Evolutionary conservation across 306 rosid genomes (phyloP).

Genomic region (Arachis hypogaea): DNA sequence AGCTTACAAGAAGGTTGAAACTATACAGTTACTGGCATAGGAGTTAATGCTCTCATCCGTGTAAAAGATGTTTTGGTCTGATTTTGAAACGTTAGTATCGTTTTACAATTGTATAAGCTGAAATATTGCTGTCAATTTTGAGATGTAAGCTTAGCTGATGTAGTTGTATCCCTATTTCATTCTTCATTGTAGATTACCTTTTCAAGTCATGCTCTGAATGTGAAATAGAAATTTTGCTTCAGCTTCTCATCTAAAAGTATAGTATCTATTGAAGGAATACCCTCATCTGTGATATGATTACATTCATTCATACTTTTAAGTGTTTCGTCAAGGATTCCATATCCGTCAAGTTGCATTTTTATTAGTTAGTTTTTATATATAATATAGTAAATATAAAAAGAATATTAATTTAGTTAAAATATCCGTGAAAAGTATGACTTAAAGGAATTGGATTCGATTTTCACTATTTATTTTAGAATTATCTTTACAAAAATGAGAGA

Average conservation of each 20-base stretch:
- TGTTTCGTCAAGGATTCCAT: too few relatives aligned
- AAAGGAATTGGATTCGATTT: too few relatives aligned
- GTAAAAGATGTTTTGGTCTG: constrained; percentile 29
- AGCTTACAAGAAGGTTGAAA: constrained; percentile 55
- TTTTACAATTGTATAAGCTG: not conserved
- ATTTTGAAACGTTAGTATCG: constrained; percentile 27
- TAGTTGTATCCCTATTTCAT: constrained; percentile 26
- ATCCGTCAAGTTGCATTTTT: too few relatives aligned
- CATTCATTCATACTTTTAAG: not conserved
- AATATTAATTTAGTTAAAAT: too few relatives aligned
- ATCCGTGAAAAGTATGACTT: too few relatives aligned
- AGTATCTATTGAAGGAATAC: constrained; percentile 1
- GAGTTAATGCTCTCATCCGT: constrained; percentile 11
- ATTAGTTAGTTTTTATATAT: too few relatives aligned
- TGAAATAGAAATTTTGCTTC: constrained; percentile 15
- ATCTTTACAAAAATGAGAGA: too few relatives aligned
- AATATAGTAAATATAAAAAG: too few relatives aligned
- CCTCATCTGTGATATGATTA: not conserved
- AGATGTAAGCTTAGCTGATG: constrained; percentile 29
- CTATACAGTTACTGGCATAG: constrained; percentile 48
- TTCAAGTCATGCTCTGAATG: constrained; percentile 18
- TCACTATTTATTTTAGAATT: too few relatives aligned
- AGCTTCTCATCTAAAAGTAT: constrained; percentile 5
- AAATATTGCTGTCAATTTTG: constrained; percentile 27
- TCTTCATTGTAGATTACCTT: constrained; percentile 29